Evolutionary conservation across 2,329 filamentous ascomycete species (phyloP).

Genomic region (Pseudogymnoascus sp.): DNA sequence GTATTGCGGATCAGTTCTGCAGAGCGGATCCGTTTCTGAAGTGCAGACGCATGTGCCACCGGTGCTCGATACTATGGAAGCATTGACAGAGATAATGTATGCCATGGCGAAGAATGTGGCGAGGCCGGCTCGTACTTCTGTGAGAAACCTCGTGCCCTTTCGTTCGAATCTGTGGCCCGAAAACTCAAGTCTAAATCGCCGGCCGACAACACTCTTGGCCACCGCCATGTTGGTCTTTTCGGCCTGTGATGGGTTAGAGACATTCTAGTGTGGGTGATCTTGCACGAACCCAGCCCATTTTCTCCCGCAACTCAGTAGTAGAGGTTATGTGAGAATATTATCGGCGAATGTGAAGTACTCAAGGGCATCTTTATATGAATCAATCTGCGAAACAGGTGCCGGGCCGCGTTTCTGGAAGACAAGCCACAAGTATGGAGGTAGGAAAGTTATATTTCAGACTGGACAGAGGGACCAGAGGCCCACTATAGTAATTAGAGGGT

Average conservation of each 20-base stretch:
- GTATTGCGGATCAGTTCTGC: conserved; percentile 50
- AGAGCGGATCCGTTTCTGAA: conserved; percentile 43
- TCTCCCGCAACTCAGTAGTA: background rate
- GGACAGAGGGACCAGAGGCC: background rate
- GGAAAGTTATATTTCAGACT: background rate
- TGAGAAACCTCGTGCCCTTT: conserved; percentile 67
- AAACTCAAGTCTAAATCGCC: conserved; percentile 73
- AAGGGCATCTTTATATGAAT: background rate
- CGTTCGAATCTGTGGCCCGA: conserved; percentile 56
- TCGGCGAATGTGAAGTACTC: background rate
- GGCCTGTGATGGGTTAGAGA: background rate
- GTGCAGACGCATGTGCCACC: conserved; percentile 73
- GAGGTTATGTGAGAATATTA: background rate
- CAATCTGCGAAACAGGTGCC: background rate
- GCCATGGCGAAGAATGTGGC: conserved; percentile 66
- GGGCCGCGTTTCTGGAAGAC: background rate
- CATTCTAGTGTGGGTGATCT: background rate
- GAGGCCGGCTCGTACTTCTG: conserved; percentile 73
- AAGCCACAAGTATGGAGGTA: background rate
- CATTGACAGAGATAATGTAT: conserved; percentile 57
- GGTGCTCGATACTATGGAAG: conserved; percentile 18
- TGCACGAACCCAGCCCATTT: background rate
- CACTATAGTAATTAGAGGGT: background rate
- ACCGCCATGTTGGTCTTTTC: conserved; percentile 32
- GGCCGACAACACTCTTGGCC: conserved; percentile 58